Evolutionary conservation across 768 basidiomycete species (phyloP), one percentile per base, ranked within the genome.

Genomic region (Lactarius vividus): DNA sequence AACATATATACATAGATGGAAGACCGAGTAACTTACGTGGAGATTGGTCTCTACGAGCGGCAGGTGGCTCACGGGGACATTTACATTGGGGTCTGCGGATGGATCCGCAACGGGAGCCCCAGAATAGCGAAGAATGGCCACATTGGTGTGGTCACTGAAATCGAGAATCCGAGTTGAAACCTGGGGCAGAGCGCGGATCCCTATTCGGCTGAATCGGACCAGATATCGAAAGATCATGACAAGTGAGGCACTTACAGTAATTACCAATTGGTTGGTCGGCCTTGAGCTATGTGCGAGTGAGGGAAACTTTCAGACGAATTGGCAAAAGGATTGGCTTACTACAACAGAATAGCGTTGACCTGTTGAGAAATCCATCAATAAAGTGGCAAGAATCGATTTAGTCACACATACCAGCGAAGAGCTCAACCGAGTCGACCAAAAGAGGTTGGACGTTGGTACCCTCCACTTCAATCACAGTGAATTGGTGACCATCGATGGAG

Each of bases 401-500:
- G 55, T 26, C 2, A 26, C 28, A 59, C 74, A 67, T 72, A 75
- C 78, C 79, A 70, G 79, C 73, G 55, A 77, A 79, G 33, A 84
- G 79, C 49, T 79, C 74, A 10, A 84, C 72, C 1, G 71, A 71
- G 71, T 82, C 77, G 8, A 82, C 80, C 8, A 69, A 66, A 15
- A 77, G 54, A 1, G 79, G 80, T 5, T 74, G 57, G 29, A 70
- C 65, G 46, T 73, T 72, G 4, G 76, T 71, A 23, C 80, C 77
- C 49, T 80, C 80, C 16, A 69, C 78, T 71, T 81, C 81, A 57
- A 82, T 83, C 5, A 78, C 78, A 28, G 79, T 74, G 37, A 80
- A 67, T 13, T 74, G 77, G 67, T 81, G 80, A 52, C 73, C 71
- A 60, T 80, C 78, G 31, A 81, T 71, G 0, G 77, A 78, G 73